phyloP scores from a whole-genome alignment of 768 basidiomycete species.

The Mycena epipterygia region DNA sequence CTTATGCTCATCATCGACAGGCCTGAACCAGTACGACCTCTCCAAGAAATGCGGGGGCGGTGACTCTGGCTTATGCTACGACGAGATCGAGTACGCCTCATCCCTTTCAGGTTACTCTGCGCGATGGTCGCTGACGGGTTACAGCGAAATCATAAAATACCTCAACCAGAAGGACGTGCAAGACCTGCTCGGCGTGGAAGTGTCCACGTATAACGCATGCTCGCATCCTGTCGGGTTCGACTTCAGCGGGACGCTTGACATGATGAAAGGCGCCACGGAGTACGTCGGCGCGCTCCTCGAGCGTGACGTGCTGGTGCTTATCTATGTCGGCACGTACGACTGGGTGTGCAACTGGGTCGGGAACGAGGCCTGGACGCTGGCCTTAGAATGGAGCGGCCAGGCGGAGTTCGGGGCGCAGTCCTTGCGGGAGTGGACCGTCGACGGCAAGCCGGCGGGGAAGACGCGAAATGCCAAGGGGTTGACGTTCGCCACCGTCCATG shows the following conservation, averaged over 20 bases:
- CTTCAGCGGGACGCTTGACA: conserved; percentile 56
- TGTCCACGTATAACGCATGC: conserved; percentile 49
- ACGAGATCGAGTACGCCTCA: conserved; percentile 1
- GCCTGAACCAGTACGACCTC: conserved; percentile 29
- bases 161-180: conserved; percentile 29
- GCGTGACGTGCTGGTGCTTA: conserved; percentile 66
- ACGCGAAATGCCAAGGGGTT: conserved; percentile 62
- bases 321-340: conserved; percentile 70
- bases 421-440: conserved; percentile 68
- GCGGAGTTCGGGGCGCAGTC: conserved; percentile 29
- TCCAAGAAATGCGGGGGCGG: conserved; percentile 12
- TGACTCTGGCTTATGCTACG: conserved; percentile 5
- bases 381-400: conserved; percentile 50
- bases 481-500: conserved; percentile 77
- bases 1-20: neutral
- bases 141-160: conserved; percentile 22
- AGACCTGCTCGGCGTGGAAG: conserved; percentile 6
- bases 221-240: conserved; percentile 49
- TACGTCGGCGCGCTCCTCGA: conserved; percentile 70
- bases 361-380: conserved; percentile 69
- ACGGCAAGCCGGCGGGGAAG: conserved; percentile 57
- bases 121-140: neutral
- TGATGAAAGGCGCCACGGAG: conserved; percentile 54
- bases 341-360: conserved; percentile 73
- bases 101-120: no score